Conservation (phyloP, 2,329 filamentous ascomycete genomes). For the Phialophora chinensis region DNA sequence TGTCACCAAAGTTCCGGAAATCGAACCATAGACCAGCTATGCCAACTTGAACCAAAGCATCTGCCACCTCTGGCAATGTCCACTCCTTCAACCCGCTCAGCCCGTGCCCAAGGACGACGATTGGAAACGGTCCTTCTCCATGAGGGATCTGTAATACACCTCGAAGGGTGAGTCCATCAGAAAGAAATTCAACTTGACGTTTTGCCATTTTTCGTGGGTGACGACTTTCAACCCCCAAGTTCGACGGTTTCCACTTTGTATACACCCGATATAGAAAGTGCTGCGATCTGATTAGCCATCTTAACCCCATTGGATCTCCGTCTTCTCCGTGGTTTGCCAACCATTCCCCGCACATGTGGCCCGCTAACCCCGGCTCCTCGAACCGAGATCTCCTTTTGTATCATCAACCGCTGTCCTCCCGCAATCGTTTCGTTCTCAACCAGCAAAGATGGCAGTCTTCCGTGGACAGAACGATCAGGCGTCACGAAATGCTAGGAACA, state of each 20-base stretch:
- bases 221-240: background rate
- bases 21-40: slow-evolving; percentile 33
- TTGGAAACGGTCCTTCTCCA: slow-evolving; percentile 16
- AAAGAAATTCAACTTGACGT: slow-evolving; percentile 22
- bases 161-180: slow-evolving; percentile 26
- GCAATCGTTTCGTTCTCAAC: background rate
- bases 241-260: background rate
- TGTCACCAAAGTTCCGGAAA: slow-evolving; percentile 39
- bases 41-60: slow-evolving; percentile 21
- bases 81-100: slow-evolving; percentile 28
- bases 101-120: slow-evolving; percentile 26
- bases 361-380: slow-evolving; percentile 13
- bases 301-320: slow-evolving; percentile 6
- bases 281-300: background rate
- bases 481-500: slow-evolving; percentile 63
- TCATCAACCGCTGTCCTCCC: background rate
- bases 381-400: slow-evolving; percentile 9
- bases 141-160: slow-evolving; percentile 21
- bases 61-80: slow-evolving; percentile 28
- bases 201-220: background rate
- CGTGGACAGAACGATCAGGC: no score
- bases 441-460: slow-evolving; percentile 6
- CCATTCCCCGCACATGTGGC: slow-evolving; percentile 1
- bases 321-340: slow-evolving; percentile 10
- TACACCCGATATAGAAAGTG: slow-evolving; percentile 1